Percentiles rank a stretch among this genome's conserved stretches.
These are phyloP conservation scores for Gynochthodes officinalis DNA, from an alignment of 257 asterid genomes.

Conservation along the genomic window DNA sequence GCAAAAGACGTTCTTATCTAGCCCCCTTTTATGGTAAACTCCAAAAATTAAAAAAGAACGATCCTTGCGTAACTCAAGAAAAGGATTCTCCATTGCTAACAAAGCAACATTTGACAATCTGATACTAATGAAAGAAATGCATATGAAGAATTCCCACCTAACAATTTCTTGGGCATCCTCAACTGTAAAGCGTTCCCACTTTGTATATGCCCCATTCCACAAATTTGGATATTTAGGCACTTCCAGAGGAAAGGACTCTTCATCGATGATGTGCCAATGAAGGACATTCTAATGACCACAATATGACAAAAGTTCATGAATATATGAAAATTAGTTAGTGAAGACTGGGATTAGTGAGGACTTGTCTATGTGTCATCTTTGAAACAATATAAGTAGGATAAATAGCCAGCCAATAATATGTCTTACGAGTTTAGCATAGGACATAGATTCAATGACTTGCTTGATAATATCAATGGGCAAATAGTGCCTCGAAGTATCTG, in stretches of 20 bases:
- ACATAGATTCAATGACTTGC: slow-evolving; percentile 89
- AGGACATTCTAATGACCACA: slow-evolving; percentile 82
- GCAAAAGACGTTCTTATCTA: not conserved
- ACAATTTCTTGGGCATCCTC: slow-evolving; percentile 89
- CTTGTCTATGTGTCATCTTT: not conserved
- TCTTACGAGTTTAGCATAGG: slow-evolving; percentile 95
- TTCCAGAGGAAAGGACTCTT: slow-evolving; percentile 95
- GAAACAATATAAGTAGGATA: not conserved
- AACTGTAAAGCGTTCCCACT: slow-evolving; percentile 82
- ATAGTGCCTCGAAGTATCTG: slow-evolving; percentile 94
- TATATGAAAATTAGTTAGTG: slow-evolving; percentile 1
- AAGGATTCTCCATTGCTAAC: not conserved
- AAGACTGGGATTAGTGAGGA: not conserved
- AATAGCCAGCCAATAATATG: slow-evolving; percentile 19
- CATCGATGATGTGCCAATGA: slow-evolving; percentile 97
- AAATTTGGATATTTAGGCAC: slow-evolving; percentile 80
- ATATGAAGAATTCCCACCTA: slow-evolving; percentile 41
- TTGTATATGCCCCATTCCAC: slow-evolving; percentile 91
- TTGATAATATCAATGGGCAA: slow-evolving; percentile 73
- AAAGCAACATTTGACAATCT: slow-evolving; percentile 13
- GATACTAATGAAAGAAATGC: slow-evolving; percentile 15
- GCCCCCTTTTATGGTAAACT: not conserved
- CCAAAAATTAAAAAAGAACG: not conserved
- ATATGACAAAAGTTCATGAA: slow-evolving; percentile 29
- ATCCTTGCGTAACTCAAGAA: not conserved